phyloP scores from a whole-genome alignment of 2,329 filamentous ascomycete species.

The Biscogniauxia sp. region DNA sequence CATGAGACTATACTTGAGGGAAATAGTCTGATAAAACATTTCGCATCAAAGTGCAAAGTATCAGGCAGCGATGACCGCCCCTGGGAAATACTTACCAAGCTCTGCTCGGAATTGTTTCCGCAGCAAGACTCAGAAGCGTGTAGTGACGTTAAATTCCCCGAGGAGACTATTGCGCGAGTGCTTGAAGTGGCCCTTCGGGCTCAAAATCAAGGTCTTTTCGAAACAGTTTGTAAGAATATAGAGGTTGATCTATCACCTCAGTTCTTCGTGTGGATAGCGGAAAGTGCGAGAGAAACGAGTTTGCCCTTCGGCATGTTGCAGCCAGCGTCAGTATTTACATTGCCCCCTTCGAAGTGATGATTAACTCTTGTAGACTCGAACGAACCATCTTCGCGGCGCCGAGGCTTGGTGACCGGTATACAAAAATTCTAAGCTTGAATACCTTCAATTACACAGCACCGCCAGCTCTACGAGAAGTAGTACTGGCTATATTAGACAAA shows the following conservation, averaged over 20 bases:
- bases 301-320: constrained; percentile 3
- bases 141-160: background rate
- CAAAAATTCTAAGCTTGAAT: constrained; percentile 1
- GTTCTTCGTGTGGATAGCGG: constrained; percentile 7
- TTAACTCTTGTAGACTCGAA: constrained; percentile 8
- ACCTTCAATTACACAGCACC: background rate
- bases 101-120: constrained; percentile 4
- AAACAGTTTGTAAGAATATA: constrained; percentile 6
- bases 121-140: background rate
- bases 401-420: constrained; percentile 10
- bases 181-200: constrained; percentile 3
- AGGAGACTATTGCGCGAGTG: constrained; percentile 5
- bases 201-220: constrained; percentile 3
- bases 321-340: constrained; percentile 3
- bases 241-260: constrained; percentile 3
- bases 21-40: constrained; percentile 4
- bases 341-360: background rate
- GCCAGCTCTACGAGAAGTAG: background rate
- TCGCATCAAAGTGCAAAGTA: constrained; percentile 3
- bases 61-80: background rate
- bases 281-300: background rate
- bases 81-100: background rate
- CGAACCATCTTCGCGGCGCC: constrained; percentile 1
- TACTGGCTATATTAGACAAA: constrained; percentile 3
- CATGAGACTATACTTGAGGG: background rate